phyloP scores from a whole-genome alignment of 345 rosid species.

The Kernera saxatilis region DNA sequence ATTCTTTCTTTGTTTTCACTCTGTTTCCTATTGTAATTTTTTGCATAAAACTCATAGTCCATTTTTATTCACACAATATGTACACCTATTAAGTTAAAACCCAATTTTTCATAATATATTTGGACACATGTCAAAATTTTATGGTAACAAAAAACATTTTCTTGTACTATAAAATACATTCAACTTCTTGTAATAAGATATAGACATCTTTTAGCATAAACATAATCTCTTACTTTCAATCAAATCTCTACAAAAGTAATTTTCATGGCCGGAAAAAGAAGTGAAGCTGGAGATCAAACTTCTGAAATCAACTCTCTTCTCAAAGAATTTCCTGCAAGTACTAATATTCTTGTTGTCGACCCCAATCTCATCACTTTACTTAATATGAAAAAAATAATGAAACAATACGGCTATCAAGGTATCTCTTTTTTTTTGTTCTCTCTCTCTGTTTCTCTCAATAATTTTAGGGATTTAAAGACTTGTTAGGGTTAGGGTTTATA shows the following conservation, averaged over 20 bases:
- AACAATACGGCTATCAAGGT: background rate
- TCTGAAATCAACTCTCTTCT: background rate
- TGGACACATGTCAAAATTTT: background rate
- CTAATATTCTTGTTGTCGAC: constrained; percentile 20
- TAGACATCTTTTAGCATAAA: background rate
- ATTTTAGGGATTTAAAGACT: background rate
- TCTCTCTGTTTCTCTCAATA: background rate
- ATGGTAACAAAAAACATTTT: background rate
- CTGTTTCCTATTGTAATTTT: background rate
- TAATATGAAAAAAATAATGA: background rate
- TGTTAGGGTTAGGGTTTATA: constrained; percentile 7
- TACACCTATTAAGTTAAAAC: background rate
- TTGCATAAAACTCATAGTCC: background rate
- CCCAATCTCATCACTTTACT: background rate
- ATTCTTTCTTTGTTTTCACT: background rate
- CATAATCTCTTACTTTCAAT: background rate
- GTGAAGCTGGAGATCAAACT: background rate
- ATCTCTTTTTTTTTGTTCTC: background rate
- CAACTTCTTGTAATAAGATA: background rate
- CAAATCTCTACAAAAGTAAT: background rate
- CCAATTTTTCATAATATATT: background rate
- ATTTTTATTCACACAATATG: background rate
- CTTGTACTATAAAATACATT: background rate
- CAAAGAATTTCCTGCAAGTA: background rate
- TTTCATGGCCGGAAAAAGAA: background rate